Evolutionary conservation across 768 basidiomycete species (phyloP), one percentile per base, ranked within the genome.

Genomic region (Cubamyces sp.): DNA sequence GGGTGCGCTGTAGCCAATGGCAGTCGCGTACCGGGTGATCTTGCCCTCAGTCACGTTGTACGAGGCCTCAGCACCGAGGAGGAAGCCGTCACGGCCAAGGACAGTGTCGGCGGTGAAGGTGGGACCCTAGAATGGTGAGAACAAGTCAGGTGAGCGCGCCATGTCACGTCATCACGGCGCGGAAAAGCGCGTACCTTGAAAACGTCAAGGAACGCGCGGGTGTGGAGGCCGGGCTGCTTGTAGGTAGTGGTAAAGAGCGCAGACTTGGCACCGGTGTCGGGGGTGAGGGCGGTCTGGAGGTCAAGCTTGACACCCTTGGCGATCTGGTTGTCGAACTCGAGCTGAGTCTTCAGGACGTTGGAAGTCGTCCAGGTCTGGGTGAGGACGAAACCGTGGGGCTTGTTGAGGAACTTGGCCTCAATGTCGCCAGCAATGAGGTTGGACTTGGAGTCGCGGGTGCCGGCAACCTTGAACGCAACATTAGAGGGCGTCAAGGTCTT

Each of bases 241-340:
- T 94, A 98, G 76, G 84, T 82, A 65, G 91, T 82, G 71, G 86
- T 90, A 70, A 97, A 74, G 70, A 94, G 78, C 56, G 95, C 94
- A 30, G 86, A 83, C 84, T 96, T 98, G 69, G 81, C 79, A 71
- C 87, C 86, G 77, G 94, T 96, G 72, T 92, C 91, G 48, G 96
- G 94, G 68, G 87, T 80, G 68, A 99, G 84, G 45, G 88, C 83
- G 67, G 93, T 90, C 72, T 81, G 81, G 59, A 98, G 76, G 75
- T 98, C 96, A 73, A 99, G 81, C 83, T 99, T 99, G 81, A 99
- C 87, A 64, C 96, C 97, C 80, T 95, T 91, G 70, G 96, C 94
- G 74, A 98, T 85, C 81, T 94, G 88, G 82, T 98, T 95, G 78
- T 98, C 95, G 74, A 98, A 82, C 83, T 99, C 97, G 67, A 98